Base-by-base conservation (phyloP, 805 yeast genomes). In the Candida insectalens region DNA sequence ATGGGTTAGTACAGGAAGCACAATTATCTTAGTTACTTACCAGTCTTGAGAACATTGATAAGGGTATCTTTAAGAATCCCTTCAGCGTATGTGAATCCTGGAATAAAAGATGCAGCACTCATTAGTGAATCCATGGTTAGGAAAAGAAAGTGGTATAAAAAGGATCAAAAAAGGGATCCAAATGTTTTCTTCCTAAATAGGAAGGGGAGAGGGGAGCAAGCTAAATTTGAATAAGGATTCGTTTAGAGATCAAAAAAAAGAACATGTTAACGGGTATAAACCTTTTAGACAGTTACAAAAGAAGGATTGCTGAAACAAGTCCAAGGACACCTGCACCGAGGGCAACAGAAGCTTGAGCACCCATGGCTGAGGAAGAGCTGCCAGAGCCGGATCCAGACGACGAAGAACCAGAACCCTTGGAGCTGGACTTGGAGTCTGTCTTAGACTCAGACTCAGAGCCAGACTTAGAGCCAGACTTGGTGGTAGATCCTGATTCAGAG, bases 1-100 rank as follows among this genome's bases (percentile, higher is more conserved):
- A n/a, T n/a, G n/a, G n/a, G n/a, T n/a, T n/a, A n/a, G 54, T 47
- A n/a, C 6, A 13, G 10, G 14, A 10, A 25, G n/a, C n/a, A 22
- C 4, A 18, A 21, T 31, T 21, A 19, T 10, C 19, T 18, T 8
- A 10, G 12, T 4, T 19, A 42, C 51, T 25, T 40, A 48, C 51
- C 88, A 0, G 79, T 65, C 36, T 58, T 62, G 14, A 76, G 41
- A 4, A 64, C 42, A 2, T 54, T 43, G 19, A 74, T 51, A 18
- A 71, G 28, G 17, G 58, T 31, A 38, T 61, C 67, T 43, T 52
- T 50, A 13, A 44, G 6, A 4, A 51, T 33, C 4, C 46, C 47
- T 23, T 50, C 50, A 21, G 43, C 4, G 6, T 46, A 36, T 9
- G 38, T 27, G 6, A 40, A 21, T 0, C 53, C 55, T 10, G 57